Evolutionary conservation across 768 basidiomycete genomes (phyloP).

Genomic region (Lepiota venenata): DNA sequence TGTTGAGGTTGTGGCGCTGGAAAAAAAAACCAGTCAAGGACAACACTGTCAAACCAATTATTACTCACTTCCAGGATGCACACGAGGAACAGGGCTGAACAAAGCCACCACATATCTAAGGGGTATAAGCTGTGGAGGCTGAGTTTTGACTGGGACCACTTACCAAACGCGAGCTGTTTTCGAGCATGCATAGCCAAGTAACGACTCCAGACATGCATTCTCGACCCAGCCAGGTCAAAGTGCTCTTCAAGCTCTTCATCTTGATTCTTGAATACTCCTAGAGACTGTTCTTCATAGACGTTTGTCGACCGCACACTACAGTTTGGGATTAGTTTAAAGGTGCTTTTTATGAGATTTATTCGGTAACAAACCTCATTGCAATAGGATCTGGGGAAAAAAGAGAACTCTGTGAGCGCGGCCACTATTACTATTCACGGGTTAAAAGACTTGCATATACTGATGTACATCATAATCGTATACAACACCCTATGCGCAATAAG

Average conservation of each 20-base stretch:
- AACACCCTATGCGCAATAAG: conserved; percentile 53
- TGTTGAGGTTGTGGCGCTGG: conserved; percentile 57
- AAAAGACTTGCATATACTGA: conserved; percentile 69
- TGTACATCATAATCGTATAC: conserved; percentile 94
- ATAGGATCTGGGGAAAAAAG: conserved; percentile 54
- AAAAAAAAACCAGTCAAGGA: neutral
- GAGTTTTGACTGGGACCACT: conserved; percentile 16
- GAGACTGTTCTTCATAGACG: conserved; percentile 90
- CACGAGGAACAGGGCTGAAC: conserved; percentile 77
- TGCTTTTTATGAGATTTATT: neutral
- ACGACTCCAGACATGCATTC: conserved; percentile 67
- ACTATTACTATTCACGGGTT: conserved; percentile 2
- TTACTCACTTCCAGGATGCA: conserved; percentile 86
- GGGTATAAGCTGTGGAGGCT: neutral
- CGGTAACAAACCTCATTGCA: conserved; percentile 61
- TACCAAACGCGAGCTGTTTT: conserved; percentile 89
- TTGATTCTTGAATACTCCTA: conserved; percentile 67
- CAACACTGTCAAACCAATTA: neutral
- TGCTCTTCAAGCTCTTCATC: conserved; percentile 47
- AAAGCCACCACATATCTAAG: conserved; percentile 96
- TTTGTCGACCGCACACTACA: conserved; percentile 85
- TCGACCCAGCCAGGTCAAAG: conserved; percentile 38
- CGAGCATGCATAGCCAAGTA: conserved; percentile 82
- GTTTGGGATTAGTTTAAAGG: neutral
- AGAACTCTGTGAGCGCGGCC: neutral